A percentile compares a stretch with the other conserved stretches of the same genome.
Evolutionary conservation across 345 rosid species (phyloP).

Genomic region (Populus euphratica): DNA sequence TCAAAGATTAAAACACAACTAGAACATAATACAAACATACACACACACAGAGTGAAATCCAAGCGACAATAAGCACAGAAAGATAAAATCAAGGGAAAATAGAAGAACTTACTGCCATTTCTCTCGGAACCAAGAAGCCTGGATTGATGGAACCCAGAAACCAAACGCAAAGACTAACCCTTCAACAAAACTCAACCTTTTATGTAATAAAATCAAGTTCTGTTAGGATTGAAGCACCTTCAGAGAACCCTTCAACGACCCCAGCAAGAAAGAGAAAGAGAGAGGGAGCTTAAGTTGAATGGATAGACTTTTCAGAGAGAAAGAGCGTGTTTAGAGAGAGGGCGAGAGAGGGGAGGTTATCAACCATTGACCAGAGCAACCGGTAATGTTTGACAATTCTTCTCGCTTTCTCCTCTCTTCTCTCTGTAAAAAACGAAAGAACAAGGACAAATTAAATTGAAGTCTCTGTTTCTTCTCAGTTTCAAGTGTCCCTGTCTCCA

Average conservation of each 20-base stretch:
- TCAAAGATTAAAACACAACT: neutral
- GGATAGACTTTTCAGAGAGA: constrained; percentile 2
- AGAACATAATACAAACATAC: too few relatives aligned
- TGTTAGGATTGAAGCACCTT: neutral
- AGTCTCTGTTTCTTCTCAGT: constrained; percentile 19
- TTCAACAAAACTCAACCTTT: neutral
- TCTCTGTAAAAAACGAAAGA: constrained; percentile 1
- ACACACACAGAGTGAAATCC: neutral
- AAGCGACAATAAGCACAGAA: neutral
- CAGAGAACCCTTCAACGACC: constrained; percentile 8
- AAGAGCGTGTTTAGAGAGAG: constrained; percentile 6
- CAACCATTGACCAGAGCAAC: constrained; percentile 59
- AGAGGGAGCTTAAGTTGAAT: neutral
- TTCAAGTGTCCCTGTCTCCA: constrained; percentile 31
- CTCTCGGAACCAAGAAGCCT: constrained; percentile 15
- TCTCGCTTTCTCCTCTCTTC: neutral
- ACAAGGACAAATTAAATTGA: neutral
- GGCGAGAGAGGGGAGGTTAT: constrained; percentile 31
- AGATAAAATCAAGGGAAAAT: neutral
- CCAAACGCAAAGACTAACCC: neutral
- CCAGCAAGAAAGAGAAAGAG: constrained; percentile 14
- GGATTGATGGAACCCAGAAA: constrained; percentile 6
- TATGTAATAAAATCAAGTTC: constrained; percentile 1
- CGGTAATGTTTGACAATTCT: constrained; percentile 46
- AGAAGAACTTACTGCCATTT: constrained; percentile 61